Evolutionary conservation across 2,329 filamentous ascomycete genomes (phyloP), one percentile per base, ranked within the genome.

Genomic region (Penicillium sp.): DNA sequence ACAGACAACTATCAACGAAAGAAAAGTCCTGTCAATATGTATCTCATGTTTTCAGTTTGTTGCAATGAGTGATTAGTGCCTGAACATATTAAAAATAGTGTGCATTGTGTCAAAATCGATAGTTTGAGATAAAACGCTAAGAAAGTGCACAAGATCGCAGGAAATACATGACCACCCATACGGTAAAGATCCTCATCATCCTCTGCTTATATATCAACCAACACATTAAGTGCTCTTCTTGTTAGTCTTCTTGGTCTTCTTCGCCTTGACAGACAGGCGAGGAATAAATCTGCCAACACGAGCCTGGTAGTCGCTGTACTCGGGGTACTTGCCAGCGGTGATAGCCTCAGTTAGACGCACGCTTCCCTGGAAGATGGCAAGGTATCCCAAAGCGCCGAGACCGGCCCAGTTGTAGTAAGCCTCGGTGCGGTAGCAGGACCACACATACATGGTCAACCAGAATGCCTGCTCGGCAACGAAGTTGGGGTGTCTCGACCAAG

Each of bases 401-500:
- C 84, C 85, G 1, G 89, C 87, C 91, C 93, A 99, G 75, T 89
- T 93, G 72, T 88, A 87, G 42, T 88, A 79, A 1, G 82, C 86
- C 55, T 86, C 83, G 33, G 88, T 90, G 54, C 87, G 83, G 71
- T 86, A 89, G 75, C 89, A 93, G 64, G 84, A 86, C 94, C 93
- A 99, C 69, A 91, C 85, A 75, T 97, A 97, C 52, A 97, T 76
- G 9, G 86, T 79, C 53, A 96, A 82, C 94, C 94, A 99, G 67
- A 97, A 86, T 31, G 86, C 81, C 77, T 97, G 94, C 77, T 99
- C 94, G 6, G 90, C 91, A 6, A 90, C 86, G 70, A 97, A 99
- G 75, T 99, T 99, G 48, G 94, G 94, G 74, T 99, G 96, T 45
- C 94, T 85, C 66, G 89, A 93, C 79, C 88, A 92, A 0, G 87